phyloP scores from a whole-genome alignment of 441 rosid genomes.

The Erysimum cheiri region DNA sequence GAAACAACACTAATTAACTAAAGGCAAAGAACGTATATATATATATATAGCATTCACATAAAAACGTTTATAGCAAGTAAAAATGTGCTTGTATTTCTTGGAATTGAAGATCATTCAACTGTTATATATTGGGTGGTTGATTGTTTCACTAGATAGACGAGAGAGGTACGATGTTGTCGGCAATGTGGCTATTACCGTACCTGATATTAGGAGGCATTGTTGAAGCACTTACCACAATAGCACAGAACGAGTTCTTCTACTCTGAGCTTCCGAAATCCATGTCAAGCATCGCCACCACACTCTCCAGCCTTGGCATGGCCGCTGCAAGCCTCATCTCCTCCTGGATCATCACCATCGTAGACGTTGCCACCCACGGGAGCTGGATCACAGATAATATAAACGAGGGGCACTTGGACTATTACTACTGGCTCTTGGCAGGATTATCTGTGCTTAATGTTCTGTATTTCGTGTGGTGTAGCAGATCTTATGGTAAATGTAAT shows the following conservation, averaged over 20 bases:
- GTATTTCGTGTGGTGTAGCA: slow-evolving; percentile 47
- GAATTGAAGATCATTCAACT: not conserved
- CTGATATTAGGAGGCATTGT: slow-evolving; percentile 51
- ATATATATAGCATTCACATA: not conserved
- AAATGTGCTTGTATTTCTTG: not conserved
- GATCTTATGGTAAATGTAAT: slow-evolving; percentile 50
- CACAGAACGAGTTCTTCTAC: slow-evolving; percentile 63
- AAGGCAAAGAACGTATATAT: not conserved
- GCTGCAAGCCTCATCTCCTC: slow-evolving; percentile 49
- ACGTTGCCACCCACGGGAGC: slow-evolving; percentile 45
- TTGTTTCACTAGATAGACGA: slow-evolving; percentile 34
- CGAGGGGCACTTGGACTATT: slow-evolving; percentile 56
- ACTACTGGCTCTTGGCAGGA: slow-evolving; percentile 49
- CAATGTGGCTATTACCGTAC: slow-evolving; percentile 59
- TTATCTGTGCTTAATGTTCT: slow-evolving; percentile 47
- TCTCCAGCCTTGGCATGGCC: slow-evolving; percentile 41
- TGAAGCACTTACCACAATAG: slow-evolving; percentile 53
- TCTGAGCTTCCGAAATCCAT: slow-evolving; percentile 61
- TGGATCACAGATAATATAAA: slow-evolving; percentile 54
- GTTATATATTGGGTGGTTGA: slow-evolving; percentile 8
- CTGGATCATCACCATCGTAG: slow-evolving; percentile 46
- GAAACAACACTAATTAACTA: no score
- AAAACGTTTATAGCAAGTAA: not conserved
- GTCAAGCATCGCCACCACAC: slow-evolving; percentile 58
- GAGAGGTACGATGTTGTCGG: slow-evolving; percentile 49